Percentiles rank a stretch among this genome's conserved stretches.
phyloP scores from a whole-genome alignment of 352 stramenopile genomes.

The Globisporangium rhizosaccharum region DNA sequence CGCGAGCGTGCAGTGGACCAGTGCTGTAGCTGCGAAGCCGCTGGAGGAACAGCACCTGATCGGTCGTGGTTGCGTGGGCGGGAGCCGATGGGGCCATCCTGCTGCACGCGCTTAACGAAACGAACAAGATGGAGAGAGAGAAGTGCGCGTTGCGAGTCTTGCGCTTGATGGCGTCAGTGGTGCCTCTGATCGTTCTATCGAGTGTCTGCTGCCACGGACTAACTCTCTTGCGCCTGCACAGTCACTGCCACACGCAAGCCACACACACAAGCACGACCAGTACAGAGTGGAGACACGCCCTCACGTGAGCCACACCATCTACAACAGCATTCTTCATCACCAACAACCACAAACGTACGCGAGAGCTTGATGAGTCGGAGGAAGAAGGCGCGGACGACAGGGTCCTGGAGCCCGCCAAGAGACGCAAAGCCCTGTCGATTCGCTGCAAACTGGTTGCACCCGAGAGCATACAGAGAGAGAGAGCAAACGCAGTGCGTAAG shows the following conservation, averaged over 20 bases:
- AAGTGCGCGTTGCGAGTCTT: no score
- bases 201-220: background rate
- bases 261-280: no score
- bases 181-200: no score
- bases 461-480: slow-evolving; percentile 1
- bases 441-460: slow-evolving; percentile 38
- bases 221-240: slow-evolving; percentile 13
- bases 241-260: background rate
- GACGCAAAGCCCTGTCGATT: slow-evolving; percentile 39
- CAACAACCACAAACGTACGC: slow-evolving; percentile 19
- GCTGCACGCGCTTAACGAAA: no score
- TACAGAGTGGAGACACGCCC: no score
- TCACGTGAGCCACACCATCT: no score
- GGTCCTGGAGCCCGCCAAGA: slow-evolving; percentile 23
- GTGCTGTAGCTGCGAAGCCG: background rate
- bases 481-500: background rate
- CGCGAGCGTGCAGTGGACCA: no score
- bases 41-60: background rate
- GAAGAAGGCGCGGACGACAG: slow-evolving; percentile 52
- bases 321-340: background rate
- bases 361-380: slow-evolving; percentile 60
- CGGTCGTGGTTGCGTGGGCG: background rate
- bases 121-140: no score
- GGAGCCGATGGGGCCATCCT: no score
- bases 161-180: background rate